Evolutionary conservation across 2,329 filamentous ascomycete genomes (phyloP), one percentile per base, ranked within the genome.

Genomic region (Alternaria solani): DNA sequence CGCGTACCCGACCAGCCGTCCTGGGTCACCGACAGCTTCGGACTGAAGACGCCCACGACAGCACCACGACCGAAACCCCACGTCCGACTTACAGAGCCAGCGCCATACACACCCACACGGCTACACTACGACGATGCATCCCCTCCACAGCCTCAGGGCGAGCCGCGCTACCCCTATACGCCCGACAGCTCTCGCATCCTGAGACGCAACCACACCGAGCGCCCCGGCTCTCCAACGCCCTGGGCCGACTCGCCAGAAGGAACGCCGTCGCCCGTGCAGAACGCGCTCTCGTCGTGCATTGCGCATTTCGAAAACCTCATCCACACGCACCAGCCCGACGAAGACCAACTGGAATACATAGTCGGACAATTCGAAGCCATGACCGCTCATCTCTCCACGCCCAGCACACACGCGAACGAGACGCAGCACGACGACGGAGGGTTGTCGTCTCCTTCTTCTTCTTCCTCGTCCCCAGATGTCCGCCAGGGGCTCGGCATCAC

Each of bases 311-410:
- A 76, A 42, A 66, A 71, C 48, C 65, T 77, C 30, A 75, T 76
- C 25, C 64, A 70, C 38, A 69, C 68, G 5, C 67, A 65, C 25
- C 67, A 74, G 44, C 75, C 75, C 4, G 72, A 69, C 34, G 73
- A 75, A 25, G 68, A 72, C 28, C 74, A 78, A 55, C 72, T 78
- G 69, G 73, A 76, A 46, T 76, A 74, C 48, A 68, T 78, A 20
- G 64, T 78, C 3, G 62, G 65, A 14, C 70, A 73, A 44, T 73
- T 78, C 46, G 75, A 78, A 55, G 66, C 70, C 48, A 75, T 78
- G 65, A 69, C 71, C 7, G 61, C 62, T 2, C 70, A 66, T 42
- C 74, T 78, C 16, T 69, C 72, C 7, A 67, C 69, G 7, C 72
- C 73, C 7, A 70, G 73, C 43, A 70, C 7, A 9, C n/a, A 71